Evolutionary conservation across 257 asterid species (phyloP).

Genomic region (Cinchona pubescens): DNA sequence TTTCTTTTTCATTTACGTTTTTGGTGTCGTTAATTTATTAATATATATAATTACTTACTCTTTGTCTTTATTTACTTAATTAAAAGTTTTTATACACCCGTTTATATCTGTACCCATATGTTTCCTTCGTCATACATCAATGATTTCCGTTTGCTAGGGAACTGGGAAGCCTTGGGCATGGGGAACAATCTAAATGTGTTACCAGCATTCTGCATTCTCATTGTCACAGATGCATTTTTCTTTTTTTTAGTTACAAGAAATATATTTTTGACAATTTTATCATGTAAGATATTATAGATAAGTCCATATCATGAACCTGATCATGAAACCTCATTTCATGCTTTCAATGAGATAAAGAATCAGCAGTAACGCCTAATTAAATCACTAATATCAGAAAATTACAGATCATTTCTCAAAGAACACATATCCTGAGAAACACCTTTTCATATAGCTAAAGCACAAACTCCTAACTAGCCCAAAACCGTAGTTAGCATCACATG

Average conservation of each 20-base stretch:
- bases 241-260: not conserved
- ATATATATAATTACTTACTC: too few species aligned
- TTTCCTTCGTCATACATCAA: too few species aligned
- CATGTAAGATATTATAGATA: too few species aligned
- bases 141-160: not conserved
- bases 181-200: not conserved
- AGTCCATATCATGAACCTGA: not conserved
- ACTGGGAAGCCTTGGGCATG: not conserved
- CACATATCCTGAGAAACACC: not conserved
- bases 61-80: too few species aligned
- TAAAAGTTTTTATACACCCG: too few species aligned
- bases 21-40: too few species aligned
- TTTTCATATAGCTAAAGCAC: not conserved
- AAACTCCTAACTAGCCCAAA: not conserved
- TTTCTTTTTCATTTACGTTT: too few species aligned
- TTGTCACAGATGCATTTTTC: not conserved
- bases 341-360: not conserved
- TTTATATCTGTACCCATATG: too few species aligned
- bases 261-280: too few species aligned
- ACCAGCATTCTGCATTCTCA: not conserved
- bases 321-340: not conserved
- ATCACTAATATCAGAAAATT: not conserved
- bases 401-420: conserved; percentile 12
- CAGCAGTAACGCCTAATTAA: not conserved
- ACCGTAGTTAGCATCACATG: not conserved